These are phyloP conservation scores for Phytophthora chlamydospora DNA, from an alignment of 352 stramenopile genomes.

Conservation along the genomic window DNA sequence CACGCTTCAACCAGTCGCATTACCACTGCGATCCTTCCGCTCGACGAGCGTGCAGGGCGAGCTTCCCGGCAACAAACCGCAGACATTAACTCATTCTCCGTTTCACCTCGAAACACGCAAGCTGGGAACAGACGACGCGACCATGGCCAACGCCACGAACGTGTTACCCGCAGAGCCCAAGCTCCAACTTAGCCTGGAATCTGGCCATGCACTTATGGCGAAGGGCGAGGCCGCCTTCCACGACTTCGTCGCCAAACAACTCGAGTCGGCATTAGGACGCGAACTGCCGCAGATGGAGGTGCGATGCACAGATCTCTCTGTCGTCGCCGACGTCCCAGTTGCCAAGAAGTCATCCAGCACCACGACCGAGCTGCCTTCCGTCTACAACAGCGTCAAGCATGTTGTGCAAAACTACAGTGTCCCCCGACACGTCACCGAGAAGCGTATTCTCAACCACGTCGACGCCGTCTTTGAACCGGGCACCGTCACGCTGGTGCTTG, in stretches of 20 bases:
- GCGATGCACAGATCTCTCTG: constrained; percentile 42
- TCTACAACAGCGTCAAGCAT: constrained; percentile 37
- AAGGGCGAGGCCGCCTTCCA: constrained; percentile 35
- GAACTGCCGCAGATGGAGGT: constrained; percentile 45
- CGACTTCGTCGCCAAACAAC: constrained; percentile 26
- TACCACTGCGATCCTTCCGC: not conserved
- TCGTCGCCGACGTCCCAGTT: constrained; percentile 35
- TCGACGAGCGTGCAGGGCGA: constrained; percentile 1
- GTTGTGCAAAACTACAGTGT: constrained; percentile 15
- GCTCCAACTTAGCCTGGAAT: constrained; percentile 13
- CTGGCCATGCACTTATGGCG: constrained; percentile 27
- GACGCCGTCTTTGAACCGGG: constrained; percentile 45
- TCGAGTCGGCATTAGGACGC: constrained; percentile 33
- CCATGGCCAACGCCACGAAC: not conserved
- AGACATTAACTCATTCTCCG: constrained; percentile 8
- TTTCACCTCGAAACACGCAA: constrained; percentile 4
- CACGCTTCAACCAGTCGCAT: not conserved
- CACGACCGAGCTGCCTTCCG: constrained; percentile 31
- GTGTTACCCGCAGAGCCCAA: constrained; percentile 3
- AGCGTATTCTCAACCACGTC: constrained; percentile 36
- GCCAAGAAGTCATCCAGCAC: constrained; percentile 13
- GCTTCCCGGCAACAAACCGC: not conserved
- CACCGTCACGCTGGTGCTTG: constrained; percentile 45
- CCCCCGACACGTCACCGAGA: constrained; percentile 7
- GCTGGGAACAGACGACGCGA: not conserved